phyloP scores from a whole-genome alignment of 108 stramenopile species.

The Hondaea fermentalgiana region DNA sequence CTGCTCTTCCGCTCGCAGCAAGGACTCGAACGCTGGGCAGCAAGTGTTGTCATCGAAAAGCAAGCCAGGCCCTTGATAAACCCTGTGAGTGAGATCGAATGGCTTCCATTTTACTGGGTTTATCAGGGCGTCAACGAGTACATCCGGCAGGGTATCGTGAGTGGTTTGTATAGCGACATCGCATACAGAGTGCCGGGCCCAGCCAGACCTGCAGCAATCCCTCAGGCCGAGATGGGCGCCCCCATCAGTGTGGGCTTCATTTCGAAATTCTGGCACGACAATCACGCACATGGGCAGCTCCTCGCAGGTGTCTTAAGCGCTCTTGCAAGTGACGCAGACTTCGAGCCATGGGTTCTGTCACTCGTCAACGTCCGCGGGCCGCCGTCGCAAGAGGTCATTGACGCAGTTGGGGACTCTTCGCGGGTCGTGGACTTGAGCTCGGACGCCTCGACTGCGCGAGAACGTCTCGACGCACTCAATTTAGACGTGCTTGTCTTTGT shows the following conservation, averaged over 20 bases:
- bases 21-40: background rate
- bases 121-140: constrained; percentile 45
- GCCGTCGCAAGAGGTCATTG: background rate
- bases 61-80: background rate
- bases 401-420: background rate
- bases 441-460: background rate
- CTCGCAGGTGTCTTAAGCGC: constrained; percentile 38
- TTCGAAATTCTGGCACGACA: constrained; percentile 45
- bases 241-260: constrained; percentile 38
- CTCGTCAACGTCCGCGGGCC: background rate
- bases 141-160: constrained; percentile 23
- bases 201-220: background rate
- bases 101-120: constrained; percentile 41
- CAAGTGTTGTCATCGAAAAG: background rate
- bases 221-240: background rate
- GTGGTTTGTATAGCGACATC: background rate
- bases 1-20: background rate
- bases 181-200: background rate
- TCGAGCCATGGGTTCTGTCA: constrained; percentile 19
- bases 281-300: constrained; percentile 54
- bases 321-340: constrained; percentile 28
- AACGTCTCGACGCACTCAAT: background rate
- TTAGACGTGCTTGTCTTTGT: constrained; percentile 45
- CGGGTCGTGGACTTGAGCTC: background rate
- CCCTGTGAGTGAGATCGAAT: constrained; percentile 2